Evolutionary conservation across 257 asterid species (phyloP), one percentile per base, ranked within the genome.

Genomic region (Oldenlandia corymbosa): DNA sequence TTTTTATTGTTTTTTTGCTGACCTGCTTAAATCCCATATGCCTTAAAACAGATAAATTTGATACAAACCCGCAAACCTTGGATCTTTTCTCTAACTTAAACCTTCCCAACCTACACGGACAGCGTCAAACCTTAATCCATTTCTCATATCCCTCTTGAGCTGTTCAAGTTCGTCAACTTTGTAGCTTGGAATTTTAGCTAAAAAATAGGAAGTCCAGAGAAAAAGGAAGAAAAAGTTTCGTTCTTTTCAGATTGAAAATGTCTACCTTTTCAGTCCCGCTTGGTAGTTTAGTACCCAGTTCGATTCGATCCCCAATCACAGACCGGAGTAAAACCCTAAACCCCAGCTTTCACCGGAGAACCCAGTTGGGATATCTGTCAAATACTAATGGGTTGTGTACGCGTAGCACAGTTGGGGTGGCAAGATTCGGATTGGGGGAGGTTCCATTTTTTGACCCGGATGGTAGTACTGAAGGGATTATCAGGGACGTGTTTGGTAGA

Each of bases 391-490:
- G 78, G 64, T 82, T 86, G 72, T 65, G 66, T 42, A 66, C 47
- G 62, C 77, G 93, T 68, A 84, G 81, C 51, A 73, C 78, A 58
- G 58, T 69, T 23, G 93, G 83, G 65, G 81, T 90, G 64, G 74
- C 88, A 26, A 86, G 96, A 43, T 83, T 76, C 39, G 96, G 97
- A 55, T 60, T 87, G 75, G 96, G 97, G 41, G 94, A 87, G 73
- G 83, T 67, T 74, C 96, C 87, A 5, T 68, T 83, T 65, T 86
- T 84, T 24, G 99, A 79, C 73, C 85, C 88, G 68, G 95, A 75
- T 48, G 65, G 71, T n/a, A n/a, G n/a, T 60, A 69, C 95, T 20
- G 91, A 75, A 75, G 65, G 78, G 58, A 12, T 85, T 24, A 66
- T 88, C 46, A 83, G 71, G 61, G 85, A 83, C 68, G 51, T 91